A percentile compares a stretch with the other conserved stretches of the same genome.
Conservation (phyloP, 345 rosid genomes). For the Brassica juncea region DNA sequence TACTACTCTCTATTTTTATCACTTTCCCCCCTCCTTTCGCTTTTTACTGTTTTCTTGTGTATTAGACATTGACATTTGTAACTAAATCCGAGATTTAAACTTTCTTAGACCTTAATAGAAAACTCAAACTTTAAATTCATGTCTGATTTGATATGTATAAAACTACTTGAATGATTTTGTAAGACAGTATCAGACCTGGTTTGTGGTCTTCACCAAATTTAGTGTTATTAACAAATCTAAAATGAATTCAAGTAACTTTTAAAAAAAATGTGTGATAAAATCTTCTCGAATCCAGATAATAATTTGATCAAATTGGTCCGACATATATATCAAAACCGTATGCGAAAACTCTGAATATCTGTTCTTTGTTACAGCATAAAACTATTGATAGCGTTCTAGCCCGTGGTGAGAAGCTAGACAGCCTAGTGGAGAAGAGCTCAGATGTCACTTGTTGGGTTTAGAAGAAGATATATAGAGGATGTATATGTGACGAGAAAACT, state of each 20-base stretch:
- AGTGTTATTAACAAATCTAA: no score
- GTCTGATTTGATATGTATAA: no score
- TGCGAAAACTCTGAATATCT: not conserved
- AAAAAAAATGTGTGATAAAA: no score
- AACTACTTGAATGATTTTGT: no score
- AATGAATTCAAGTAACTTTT: no score
- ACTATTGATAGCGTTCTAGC: constrained; percentile 97
- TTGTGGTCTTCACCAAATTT: no score
- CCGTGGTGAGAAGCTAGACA: constrained; percentile 95
- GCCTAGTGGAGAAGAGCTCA: constrained; percentile 97
- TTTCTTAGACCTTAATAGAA: not conserved
- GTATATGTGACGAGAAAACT: not conserved
- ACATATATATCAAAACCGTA: no score
- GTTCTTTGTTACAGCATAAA: constrained; percentile 67
- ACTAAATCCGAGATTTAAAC: not conserved
- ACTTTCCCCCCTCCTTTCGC: constrained; percentile 20
- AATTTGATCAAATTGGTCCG: no score
- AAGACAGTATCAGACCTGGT: no score
- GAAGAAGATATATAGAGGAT: not conserved
- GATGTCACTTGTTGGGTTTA: constrained; percentile 34
- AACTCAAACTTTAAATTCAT: no score
- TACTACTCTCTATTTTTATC: constrained; percentile 30
- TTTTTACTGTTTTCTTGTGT: constrained; percentile 22
- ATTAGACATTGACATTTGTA: not conserved
- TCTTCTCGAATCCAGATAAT: no score